Base-by-base conservation (phyloP, 306 rosid species). In the Biancaea sappan region DNA sequence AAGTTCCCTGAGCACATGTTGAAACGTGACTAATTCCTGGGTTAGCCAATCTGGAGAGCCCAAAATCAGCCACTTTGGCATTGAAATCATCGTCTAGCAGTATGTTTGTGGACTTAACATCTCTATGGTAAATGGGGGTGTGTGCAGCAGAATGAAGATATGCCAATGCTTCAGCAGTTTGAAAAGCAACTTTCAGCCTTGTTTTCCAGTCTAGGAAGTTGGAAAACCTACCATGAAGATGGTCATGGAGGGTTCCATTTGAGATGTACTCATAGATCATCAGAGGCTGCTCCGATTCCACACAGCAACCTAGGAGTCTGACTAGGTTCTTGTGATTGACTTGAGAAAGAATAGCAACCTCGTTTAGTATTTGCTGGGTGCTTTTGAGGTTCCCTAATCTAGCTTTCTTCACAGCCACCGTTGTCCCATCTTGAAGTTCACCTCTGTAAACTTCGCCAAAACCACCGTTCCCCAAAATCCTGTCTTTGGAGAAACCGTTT, bases 1-100 rank as follows among this genome's bases (percentile, higher is more conserved):
- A 63, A 2, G 99, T 94, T 68, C 99, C 99, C 43, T 92, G 99
- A 83, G 99, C 99, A 82, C 97, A 94, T 25, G 99, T 94, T 54
- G 99, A 90, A 15, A 92, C 93, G 28, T 94, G 99, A 64, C 99
- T 94, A 34, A 92, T 72, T 25, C 97, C 99, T 2, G 93, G 96
- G 71, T 69, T 72, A 77, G 97, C 99, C 87, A 94, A 79, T 81
- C 97, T 87, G 1, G 99, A 94, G 53, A 94, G 90, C 43, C 99
- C 99, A 52, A 94, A 94, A 76, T 94, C 99, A 16, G 96, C 84
- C 19, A 94, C 98, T 78, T 92, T 94, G 9, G 88, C 93, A 16
- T 90, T 86, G 72, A 86, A 84, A 8, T 86, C 87, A 31, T 83
- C 75, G 66, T 94, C 93, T 5, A 94, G 80, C 44, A 94, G 81